Base-by-base conservation (phyloP, 352 stramenopile species). In the Lagenidium giganteum region DNA sequence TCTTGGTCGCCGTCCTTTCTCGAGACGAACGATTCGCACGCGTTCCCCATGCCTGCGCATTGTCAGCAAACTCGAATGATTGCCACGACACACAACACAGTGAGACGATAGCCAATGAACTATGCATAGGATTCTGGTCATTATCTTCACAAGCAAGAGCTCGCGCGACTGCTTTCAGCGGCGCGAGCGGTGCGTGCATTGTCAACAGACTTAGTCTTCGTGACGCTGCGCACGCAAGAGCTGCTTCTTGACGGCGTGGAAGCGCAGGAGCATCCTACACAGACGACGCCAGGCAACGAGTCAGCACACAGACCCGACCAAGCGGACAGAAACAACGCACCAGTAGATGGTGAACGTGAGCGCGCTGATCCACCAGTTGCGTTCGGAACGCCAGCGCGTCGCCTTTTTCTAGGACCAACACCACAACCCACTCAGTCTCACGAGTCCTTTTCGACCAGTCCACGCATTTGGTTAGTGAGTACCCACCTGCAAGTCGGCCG, bases 311-410 rank as follows among this genome's bases (percentile, higher is more conserved):
- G 18, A 34, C 26, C 8, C 11, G 28, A 37, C n/a, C n/a, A n/a
- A n/a, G 3, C n/a, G 7, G 3, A 7, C 8, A 31, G 20, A 29
- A 32, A 32, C 11, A 8, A 61, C 66, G 21, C 21, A 87, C 77
- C 78, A 91, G 59, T 91, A 91, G 46, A 91, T 91, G 21, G 72
- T 84, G 47, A 91, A 91, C 24, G 75, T 86, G 22, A 91, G 72
- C 18, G 78, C 76, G 41, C 75, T 88, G 59, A 91, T 91, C 78
- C 78, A 91, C 75, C 75, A 91, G 57, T 91, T 91, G 36, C 78
- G 57, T 57, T 91, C 78, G 8, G 65, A 77, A 22, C 78, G 69
- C 78, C 78, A 90, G 33, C 78, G 72, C 29, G 70, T 70, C 17
- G 78, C 78, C 39, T 88, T 87, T 64, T 91, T 83, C 69, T 73